phyloP scores from a whole-genome alignment of 768 basidiomycete species.

The Mycena metata region DNA sequence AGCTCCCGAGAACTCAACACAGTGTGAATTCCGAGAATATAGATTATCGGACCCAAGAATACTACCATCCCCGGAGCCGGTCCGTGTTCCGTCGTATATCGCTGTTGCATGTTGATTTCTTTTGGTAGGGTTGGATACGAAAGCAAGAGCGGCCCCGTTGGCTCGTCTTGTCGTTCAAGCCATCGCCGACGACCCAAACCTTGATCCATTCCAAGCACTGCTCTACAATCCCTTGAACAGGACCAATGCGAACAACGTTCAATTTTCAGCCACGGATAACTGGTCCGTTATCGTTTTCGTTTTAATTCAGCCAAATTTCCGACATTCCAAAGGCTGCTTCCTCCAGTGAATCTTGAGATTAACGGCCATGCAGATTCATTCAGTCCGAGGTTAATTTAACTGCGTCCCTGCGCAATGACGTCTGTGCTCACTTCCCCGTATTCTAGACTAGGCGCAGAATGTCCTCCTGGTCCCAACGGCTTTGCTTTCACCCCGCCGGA shows the following conservation, averaged over 20 bases:
- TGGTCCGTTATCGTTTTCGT: constrained; percentile 47
- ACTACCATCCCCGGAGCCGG: constrained; percentile 67
- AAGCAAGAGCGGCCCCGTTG: constrained; percentile 61
- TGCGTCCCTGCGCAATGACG: background rate
- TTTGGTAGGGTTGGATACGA: constrained; percentile 58
- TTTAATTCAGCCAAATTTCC: background rate
- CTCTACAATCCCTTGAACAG: constrained; percentile 66
- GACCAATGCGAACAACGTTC: constrained; percentile 60
- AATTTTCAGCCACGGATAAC: constrained; percentile 55
- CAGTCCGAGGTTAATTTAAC: constrained; percentile 55
- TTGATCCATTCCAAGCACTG: constrained; percentile 59
- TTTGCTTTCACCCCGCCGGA: constrained; percentile 53
- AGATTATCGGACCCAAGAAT: constrained; percentile 66
- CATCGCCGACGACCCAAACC: constrained; percentile 45
- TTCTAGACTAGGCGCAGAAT: constrained; percentile 61
- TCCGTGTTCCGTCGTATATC: background rate
- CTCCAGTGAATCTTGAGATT: constrained; percentile 55
- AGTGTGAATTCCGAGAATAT: constrained; percentile 10
- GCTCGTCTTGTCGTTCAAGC: constrained; percentile 63
- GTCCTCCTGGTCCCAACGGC: constrained; percentile 46
- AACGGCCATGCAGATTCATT: constrained; percentile 66
- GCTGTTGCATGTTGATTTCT: background rate
- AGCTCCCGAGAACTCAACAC: background rate
- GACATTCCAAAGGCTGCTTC: constrained; percentile 46
- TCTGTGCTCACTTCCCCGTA: constrained; percentile 6